A percentile compares a stretch with the other conserved stretches of the same genome.
Evolutionary conservation across 164 flowering plant genomes (phyloP).

Genomic region (Litsea cubeba): DNA sequence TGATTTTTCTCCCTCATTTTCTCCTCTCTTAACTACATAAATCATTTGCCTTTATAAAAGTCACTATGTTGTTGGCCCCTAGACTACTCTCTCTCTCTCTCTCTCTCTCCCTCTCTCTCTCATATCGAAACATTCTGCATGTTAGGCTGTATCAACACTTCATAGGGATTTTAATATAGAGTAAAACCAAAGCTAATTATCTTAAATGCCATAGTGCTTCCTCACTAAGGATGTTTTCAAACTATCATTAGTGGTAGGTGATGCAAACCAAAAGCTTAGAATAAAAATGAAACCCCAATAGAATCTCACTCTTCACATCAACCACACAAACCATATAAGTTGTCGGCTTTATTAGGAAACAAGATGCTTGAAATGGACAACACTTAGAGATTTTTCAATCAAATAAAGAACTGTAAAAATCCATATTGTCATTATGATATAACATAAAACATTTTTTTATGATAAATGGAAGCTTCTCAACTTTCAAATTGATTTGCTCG

Average conservation of each 20-base stretch:
- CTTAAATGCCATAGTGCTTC: not conserved
- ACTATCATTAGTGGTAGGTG: slow-evolving; percentile 6
- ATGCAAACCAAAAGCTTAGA: not conserved
- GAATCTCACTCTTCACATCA: not conserved
- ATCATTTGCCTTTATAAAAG: not conserved
- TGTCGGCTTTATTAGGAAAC: not conserved
- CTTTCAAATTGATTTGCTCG: not conserved
- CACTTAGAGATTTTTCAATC: not conserved
- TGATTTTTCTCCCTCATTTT: not conserved
- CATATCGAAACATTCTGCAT: not conserved
- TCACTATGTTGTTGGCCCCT: not conserved
- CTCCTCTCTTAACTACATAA: not conserved
- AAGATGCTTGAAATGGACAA: not conserved
- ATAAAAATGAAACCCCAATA: not conserved
- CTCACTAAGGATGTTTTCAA: not conserved
- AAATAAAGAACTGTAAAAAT: not conserved
- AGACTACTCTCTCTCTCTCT: not conserved
- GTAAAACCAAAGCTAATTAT: not conserved
- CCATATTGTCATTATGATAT: not conserved
- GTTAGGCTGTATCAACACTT: not conserved
- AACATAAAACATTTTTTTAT: not conserved
- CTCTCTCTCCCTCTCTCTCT: not conserved
- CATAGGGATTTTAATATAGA: not conserved
- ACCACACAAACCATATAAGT: not conserved
- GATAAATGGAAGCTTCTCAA: not conserved